A percentile compares a stretch with the other conserved stretches of the same genome.
phyloP scores from a whole-genome alignment of 495 filamentous ascomycete genomes.

The Xylaria palmicola region DNA sequence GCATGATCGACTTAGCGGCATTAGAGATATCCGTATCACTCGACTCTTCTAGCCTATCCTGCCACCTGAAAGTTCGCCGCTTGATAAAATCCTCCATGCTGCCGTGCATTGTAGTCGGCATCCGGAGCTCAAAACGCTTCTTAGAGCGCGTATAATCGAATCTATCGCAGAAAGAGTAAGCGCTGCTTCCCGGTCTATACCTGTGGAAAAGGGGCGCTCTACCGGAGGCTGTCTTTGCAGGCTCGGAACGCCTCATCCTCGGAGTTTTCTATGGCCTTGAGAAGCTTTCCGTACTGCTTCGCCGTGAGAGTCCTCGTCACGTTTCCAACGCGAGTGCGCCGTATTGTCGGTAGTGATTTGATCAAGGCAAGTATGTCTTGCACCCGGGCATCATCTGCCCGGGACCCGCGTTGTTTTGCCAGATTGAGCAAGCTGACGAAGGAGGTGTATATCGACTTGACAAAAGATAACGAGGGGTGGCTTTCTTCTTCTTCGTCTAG shows the following conservation, averaged over 20 bases:
- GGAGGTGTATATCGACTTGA: background rate
- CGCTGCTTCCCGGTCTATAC: too few species aligned
- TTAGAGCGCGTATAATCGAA: constrained; percentile 4
- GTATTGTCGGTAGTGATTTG: background rate
- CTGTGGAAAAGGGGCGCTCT: background rate
- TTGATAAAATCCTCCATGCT: background rate
- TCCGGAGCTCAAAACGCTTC: background rate
- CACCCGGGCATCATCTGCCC: background rate
- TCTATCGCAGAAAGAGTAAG: background rate
- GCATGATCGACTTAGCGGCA: background rate
- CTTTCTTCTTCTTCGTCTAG: background rate
- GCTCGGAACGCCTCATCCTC: background rate
- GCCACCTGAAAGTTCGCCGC: background rate
- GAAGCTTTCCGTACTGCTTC: background rate
- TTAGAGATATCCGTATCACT: background rate
- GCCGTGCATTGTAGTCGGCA: constrained; percentile 2
- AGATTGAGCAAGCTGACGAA: constrained; percentile 6
- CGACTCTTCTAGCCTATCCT: background rate
- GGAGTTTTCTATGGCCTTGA: background rate
- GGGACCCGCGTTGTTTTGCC: background rate
- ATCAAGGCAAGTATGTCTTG: background rate
- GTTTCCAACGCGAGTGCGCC: background rate
- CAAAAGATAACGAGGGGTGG: background rate
- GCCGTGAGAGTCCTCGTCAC: background rate
- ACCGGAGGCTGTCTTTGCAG: background rate